These are phyloP conservation scores for Blastobotrys capitulatus DNA, from an alignment of 1,139 yeast species.

Conservation along the genomic window DNA sequence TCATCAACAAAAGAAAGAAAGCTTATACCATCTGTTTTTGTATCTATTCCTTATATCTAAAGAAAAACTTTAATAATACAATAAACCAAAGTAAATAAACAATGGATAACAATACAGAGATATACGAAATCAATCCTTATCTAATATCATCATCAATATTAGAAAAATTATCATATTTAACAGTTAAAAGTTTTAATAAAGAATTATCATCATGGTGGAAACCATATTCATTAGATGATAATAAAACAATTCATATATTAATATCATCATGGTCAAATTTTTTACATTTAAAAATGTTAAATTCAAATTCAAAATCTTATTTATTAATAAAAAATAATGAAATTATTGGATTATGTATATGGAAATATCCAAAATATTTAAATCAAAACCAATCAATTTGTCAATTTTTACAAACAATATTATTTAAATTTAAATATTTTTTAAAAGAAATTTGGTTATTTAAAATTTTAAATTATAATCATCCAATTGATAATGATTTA, in stretches of 20 bases:
- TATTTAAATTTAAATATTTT: not conserved
- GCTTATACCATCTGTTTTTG: too few relatives aligned
- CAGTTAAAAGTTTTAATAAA: not conserved
- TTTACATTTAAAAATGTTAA: not conserved
- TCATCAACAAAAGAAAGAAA: too few relatives aligned
- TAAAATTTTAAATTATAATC: not conserved
- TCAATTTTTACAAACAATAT: not conserved
- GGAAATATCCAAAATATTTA: not conserved
- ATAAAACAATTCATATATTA: not conserved
- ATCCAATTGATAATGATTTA: slow-evolving; percentile 6
- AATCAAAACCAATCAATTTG: not conserved
- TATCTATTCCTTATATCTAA: too few relatives aligned
- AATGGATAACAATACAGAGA: too few relatives aligned
- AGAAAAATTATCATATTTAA: not conserved
- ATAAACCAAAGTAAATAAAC: too few relatives aligned
- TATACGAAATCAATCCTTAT: not conserved
- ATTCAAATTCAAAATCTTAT: not conserved
- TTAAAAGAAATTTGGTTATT: not conserved
- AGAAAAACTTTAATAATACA: too few relatives aligned
- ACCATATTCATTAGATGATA: not conserved
- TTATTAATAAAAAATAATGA: not conserved
- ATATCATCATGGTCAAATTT: not conserved
- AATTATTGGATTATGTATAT: slow-evolving; percentile 4
- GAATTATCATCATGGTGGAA: slow-evolving; percentile 10
- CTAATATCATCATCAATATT: not conserved